Evolutionary conservation across 176 grass and related monocot species (phyloP), one percentile per base, ranked within the genome.

Genomic region (Avena eriantha): DNA sequence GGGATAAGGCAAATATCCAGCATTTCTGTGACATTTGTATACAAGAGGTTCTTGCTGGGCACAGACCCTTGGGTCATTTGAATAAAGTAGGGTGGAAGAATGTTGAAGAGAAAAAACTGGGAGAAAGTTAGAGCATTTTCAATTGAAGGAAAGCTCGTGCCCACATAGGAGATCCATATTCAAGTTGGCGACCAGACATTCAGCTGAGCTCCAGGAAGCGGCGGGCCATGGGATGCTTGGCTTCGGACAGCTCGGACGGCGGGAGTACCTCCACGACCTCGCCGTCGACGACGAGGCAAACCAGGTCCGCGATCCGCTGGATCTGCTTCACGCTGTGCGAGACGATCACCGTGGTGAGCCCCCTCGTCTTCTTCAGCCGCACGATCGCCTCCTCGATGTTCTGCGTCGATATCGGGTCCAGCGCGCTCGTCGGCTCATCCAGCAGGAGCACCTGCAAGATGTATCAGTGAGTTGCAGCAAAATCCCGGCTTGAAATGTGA

Each of bases 251-350:
- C 11, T 78, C 34, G 10, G 96, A 91, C 5, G 96, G 84, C 59
- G 90, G 79, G 19, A 98, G 88, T 69, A 98, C 92, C 85, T 98
- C 96, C 22, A 98, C 93, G 64, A 98, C 51, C 85, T 94, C 93
- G 16, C 96, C 96, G 79, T 51, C 92, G 36, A 98, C 93, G 17
- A 98, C 41, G 66, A 96, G 96, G 87, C 96, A 98, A 8, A 98
- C 92, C 5, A 94, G 64, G 36, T 98, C 96, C 0, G 96, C 93
- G 21, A 98, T 91, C 8, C 93, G 93, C 65, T 98, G 93, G 85
- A 98, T 98, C 86, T 98, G 96, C 92, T 98, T 98, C 24, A 96
- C 96, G 35, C 96, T 96, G 64, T 98, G 96, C 1, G 96, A 98
- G 41, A 98, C 96, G 55, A 98, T 87, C 74, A 98, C 87, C 4